Conservation (phyloP, 257 asterid genomes). For the Henckelia pumila region DNA sequence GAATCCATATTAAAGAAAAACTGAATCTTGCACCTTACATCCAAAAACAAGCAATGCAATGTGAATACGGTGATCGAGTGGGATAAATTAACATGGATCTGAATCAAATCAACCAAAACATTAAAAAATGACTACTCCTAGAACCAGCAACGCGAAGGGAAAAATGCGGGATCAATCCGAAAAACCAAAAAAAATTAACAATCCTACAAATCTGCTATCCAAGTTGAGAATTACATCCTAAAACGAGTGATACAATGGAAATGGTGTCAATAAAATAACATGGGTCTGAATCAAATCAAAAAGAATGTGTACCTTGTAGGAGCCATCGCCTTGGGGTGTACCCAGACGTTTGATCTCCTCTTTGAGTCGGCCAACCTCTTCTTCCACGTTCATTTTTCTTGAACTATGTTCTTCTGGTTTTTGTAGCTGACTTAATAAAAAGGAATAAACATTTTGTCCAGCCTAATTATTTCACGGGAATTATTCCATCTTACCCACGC, state of each 20-base stretch:
- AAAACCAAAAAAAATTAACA: no score
- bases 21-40: not conserved
- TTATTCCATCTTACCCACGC: no score
- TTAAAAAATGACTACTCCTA: not conserved
- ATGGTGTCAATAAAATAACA: no score
- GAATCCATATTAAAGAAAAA: not conserved
- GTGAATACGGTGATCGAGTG: not conserved
- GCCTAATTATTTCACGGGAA: no score
- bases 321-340: conserved; percentile 72
- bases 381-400: conserved; percentile 65
- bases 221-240: not conserved
- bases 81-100: not conserved
- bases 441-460: no score
- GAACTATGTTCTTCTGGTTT: not conserved
- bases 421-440: no score
- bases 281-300: conserved; percentile 12
- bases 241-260: not conserved
- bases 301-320: conserved; percentile 57
- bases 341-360: conserved; percentile 92
- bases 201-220: not conserved
- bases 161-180: not conserved
- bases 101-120: not conserved
- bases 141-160: not conserved
- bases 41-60: not conserved
- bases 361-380: conserved; percentile 75